phyloP scores from a whole-genome alignment of 2,329 filamentous ascomycete species.

The Cylindrodendrum hubeiense region DNA sequence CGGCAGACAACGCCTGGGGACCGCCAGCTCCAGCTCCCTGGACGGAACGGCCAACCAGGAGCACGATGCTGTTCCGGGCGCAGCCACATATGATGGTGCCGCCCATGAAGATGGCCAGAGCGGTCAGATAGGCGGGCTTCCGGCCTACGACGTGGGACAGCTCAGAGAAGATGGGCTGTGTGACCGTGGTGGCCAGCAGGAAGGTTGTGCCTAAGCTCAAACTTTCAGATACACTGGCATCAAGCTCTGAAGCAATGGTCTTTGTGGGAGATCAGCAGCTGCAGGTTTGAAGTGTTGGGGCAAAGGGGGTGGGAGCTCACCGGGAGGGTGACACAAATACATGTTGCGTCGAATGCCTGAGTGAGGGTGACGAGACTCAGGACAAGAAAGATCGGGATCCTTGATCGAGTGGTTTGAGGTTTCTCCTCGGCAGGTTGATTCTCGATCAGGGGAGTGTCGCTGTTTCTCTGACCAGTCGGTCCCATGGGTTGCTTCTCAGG shows the following conservation, averaged over 20 bases:
- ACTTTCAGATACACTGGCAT: slow-evolving; percentile 41
- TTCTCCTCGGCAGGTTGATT: neutral
- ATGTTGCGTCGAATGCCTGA: slow-evolving; percentile 45
- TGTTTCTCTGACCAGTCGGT: neutral
- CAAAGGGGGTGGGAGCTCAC: slow-evolving; percentile 25
- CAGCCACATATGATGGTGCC: slow-evolving; percentile 56
- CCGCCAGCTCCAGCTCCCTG: slow-evolving; percentile 54
- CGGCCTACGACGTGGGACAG: slow-evolving; percentile 52
- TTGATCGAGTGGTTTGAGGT: slow-evolving; percentile 9
- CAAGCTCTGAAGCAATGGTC: slow-evolving; percentile 41
- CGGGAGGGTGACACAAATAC: slow-evolving; percentile 45
- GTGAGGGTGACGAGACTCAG: slow-evolving; percentile 38
- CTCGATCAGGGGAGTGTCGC: neutral
- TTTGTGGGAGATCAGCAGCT: slow-evolving; percentile 18
- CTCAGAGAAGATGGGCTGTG: slow-evolving; percentile 62
- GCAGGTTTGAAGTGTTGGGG: neutral
- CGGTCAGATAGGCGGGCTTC: slow-evolving; percentile 42
- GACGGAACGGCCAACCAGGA: slow-evolving; percentile 50
- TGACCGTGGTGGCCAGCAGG: slow-evolving; percentile 73
- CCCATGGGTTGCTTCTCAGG: neutral
- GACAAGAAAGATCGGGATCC: slow-evolving; percentile 34
- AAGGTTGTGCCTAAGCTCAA: slow-evolving; percentile 70
- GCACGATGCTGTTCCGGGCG: slow-evolving; percentile 44
- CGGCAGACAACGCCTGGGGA: slow-evolving; percentile 47
- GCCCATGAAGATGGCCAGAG: slow-evolving; percentile 49